phyloP scores from a whole-genome alignment of 768 basidiomycete species.

The Psilocybe cyanescens region DNA sequence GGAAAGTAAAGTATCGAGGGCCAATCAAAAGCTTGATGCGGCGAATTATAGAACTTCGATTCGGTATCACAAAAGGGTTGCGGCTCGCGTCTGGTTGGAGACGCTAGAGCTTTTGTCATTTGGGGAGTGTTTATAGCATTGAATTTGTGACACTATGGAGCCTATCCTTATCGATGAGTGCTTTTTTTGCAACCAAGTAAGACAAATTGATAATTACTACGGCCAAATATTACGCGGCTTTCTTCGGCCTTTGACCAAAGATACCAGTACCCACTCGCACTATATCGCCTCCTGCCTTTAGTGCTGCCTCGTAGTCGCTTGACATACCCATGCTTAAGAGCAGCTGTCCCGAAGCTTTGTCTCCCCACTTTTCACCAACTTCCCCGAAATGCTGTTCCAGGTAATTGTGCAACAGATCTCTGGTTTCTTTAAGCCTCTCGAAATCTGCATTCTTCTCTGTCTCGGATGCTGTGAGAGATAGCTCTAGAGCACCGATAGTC shows the following conservation, averaged over 20 bases:
- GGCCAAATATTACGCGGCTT: constrained; percentile 27
- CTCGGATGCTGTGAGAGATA: constrained; percentile 60
- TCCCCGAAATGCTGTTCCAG: constrained; percentile 36
- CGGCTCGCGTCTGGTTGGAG: not conserved
- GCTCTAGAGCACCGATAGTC: constrained; percentile 90
- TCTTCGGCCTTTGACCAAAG: constrained; percentile 75
- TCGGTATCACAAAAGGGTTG: not conserved
- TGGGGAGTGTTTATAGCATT: too few relatives aligned
- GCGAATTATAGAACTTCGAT: constrained; percentile 4
- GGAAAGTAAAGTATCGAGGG: constrained; percentile 13
- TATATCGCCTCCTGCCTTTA: constrained; percentile 82
- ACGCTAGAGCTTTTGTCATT: too few relatives aligned
- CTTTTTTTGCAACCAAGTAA: not conserved
- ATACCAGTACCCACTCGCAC: constrained; percentile 93
- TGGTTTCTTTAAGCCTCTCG: constrained; percentile 62
- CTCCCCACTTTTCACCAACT: constrained; percentile 46
- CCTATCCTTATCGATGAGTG: not conserved
- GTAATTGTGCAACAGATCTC: constrained; percentile 55
- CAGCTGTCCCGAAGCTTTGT: constrained; percentile 48
- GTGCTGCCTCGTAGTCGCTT: constrained; percentile 87
- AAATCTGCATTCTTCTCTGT: constrained; percentile 72
- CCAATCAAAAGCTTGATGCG: not conserved
- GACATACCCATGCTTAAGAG: constrained; percentile 97
- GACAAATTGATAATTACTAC: not conserved
- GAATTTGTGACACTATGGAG: too few relatives aligned